Base-by-base conservation (phyloP, 176 grass and related monocot species). In the Hyparrhenia diplandra region DNA sequence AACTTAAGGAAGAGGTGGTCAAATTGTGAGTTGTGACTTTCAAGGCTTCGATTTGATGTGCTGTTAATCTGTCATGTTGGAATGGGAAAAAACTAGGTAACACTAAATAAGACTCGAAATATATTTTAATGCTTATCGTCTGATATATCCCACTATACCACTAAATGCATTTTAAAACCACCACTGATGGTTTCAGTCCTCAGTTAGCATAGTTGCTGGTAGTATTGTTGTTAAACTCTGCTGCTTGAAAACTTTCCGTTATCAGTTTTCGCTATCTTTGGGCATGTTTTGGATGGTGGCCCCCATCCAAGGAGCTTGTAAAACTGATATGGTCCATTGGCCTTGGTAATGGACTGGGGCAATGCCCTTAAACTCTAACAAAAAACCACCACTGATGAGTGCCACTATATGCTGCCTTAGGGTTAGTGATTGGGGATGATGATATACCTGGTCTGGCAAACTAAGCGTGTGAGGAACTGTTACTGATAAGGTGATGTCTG, bases 381-480 rank as follows among this genome's bases (percentile, higher is more conserved):
- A n/a, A n/a, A n/a, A 59, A 59, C 55, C 1, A 10, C 4, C 55
- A 59, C n/a, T 9, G 10, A 25, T 24, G 23, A 59, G 10, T 59
- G 10, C 9, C 3, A 9, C 10, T 11, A 25, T 25, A 24, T 1
- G 10, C 8, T 59, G n/a, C 10, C n/a, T 25, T 59, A 59, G 25
- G n/a, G 55, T 59, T 57, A 37, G 31, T 64, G 41, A 1, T 35
- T 69, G 39, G 73, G 37, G 37, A 81, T 86, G 43, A 76, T 82
- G 35, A 76, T 71, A 31, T 86, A 98, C 96, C 92, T 99, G 96
- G 93, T 95, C 92, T 23, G 90, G 90, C 34, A 99, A 90, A 47
- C 86, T 93, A 9, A 99, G 73, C 7, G 91, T 95, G 85, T 99
- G 92, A 14, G 96, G 96, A 72, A 99, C 90, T 10, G 96, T 99